A percentile compares a stretch with the other conserved stretches of the same genome.
Conservation (phyloP, 805 yeast species). For the Zygosaccharomyces gambellarensis region DNA sequence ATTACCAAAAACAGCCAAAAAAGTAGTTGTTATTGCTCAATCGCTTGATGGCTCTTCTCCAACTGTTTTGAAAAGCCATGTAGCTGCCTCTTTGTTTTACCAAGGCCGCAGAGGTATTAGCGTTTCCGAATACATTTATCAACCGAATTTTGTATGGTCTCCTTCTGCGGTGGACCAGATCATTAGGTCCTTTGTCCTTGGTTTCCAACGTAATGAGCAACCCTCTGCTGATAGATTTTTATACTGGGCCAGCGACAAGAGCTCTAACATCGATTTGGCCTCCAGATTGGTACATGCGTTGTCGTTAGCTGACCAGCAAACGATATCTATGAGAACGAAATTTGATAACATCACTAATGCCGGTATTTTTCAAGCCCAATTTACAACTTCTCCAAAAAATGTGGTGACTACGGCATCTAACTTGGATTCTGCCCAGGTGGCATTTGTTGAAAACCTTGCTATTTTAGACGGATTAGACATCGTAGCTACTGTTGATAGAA, state of each 20-base stretch:
- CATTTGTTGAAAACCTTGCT: conserved; percentile 56
- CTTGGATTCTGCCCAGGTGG: conserved; percentile 58
- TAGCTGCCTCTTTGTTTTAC: conserved; percentile 64
- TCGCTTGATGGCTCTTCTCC: conserved; percentile 34
- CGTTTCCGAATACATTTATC: conserved; percentile 50
- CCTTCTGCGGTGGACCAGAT: conserved; percentile 48
- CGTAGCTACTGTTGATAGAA: conserved; percentile 50
- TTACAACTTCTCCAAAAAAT: conserved; percentile 36
- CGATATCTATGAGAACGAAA: conserved; percentile 53
- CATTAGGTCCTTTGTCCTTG: conserved; percentile 39
- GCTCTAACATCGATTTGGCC: conserved; percentile 50
- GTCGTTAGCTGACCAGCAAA: conserved; percentile 54
- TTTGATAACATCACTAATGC: conserved; percentile 70
- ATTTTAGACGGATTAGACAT: conserved; percentile 59
- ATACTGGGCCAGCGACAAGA: conserved; percentile 68
- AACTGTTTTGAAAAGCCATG: conserved; percentile 60
- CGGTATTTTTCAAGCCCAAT: conserved; percentile 70
- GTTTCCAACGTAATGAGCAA: conserved; percentile 15
- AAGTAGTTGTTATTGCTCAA: conserved; percentile 67
- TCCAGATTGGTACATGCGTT: conserved; percentile 63
- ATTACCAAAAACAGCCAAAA: conserved; percentile 55
- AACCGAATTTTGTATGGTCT: conserved; percentile 53
- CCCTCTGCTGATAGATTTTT: conserved; percentile 35
- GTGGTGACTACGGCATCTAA: conserved; percentile 21
- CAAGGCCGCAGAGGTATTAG: conserved; percentile 33